Percentiles rank a stretch among this genome's conserved stretches.
Evolutionary conservation across 495 filamentous ascomycete species (phyloP).

Genomic region (Penicillium silybi): DNA sequence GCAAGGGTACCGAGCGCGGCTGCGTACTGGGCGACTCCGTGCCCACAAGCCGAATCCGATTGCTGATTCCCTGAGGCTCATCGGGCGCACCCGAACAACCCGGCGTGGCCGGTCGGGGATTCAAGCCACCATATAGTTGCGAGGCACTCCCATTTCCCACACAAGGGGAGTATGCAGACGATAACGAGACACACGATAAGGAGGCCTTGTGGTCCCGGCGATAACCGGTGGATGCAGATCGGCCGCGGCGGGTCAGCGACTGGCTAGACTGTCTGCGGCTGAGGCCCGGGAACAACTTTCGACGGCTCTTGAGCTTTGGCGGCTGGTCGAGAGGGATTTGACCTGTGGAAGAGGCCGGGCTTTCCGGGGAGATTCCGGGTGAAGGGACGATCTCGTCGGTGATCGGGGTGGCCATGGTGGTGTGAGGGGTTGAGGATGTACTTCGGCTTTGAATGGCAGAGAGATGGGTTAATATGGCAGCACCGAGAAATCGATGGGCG

Average conservation of each 20-base stretch:
- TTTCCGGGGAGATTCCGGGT: slow-evolving; percentile 26
- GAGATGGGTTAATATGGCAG: neutral
- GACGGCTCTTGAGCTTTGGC: slow-evolving; percentile 67
- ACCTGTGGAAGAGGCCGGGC: slow-evolving; percentile 27
- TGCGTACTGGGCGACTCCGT: slow-evolving; percentile 30
- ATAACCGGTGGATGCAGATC: slow-evolving; percentile 54
- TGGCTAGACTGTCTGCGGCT: slow-evolving; percentile 82
- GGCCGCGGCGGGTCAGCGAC: slow-evolving; percentile 61
- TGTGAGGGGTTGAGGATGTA: neutral
- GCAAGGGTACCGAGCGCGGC: slow-evolving; percentile 53
- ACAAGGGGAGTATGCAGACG: slow-evolving; percentile 55
- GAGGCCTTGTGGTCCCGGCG: slow-evolving; percentile 67
- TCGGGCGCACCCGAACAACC: slow-evolving; percentile 47
- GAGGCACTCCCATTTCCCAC: slow-evolving; percentile 53
- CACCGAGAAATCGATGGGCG: neutral
- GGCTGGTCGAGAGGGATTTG: slow-evolving; percentile 49
- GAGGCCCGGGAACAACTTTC: slow-evolving; percentile 71
- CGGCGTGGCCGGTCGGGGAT: slow-evolving; percentile 56
- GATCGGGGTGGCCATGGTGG: slow-evolving; percentile 29
- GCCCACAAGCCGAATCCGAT: slow-evolving; percentile 49
- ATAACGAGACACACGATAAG: slow-evolving; percentile 82
- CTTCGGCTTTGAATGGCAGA: neutral
- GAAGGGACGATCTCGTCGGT: slow-evolving; percentile 25
- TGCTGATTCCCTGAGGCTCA: slow-evolving; percentile 35
- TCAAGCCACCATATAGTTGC: slow-evolving; percentile 55